Evolutionary conservation across 2,329 filamentous ascomycete species (phyloP).

Genomic region (Biscogniauxia marginata): DNA sequence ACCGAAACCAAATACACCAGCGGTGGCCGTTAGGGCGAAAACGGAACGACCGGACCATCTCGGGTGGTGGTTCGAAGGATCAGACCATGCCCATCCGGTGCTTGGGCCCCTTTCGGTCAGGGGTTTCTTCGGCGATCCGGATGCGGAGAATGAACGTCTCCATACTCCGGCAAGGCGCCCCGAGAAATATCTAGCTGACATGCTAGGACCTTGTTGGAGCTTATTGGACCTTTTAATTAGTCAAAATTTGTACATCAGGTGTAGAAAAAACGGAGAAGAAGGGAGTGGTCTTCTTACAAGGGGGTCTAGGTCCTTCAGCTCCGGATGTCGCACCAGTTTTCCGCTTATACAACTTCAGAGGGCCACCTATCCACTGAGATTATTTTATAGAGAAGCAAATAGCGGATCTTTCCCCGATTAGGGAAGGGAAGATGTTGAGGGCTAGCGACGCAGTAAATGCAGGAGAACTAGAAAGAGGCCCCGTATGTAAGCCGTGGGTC

Average conservation of each 20-base stretch:
- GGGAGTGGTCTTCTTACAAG: constrained; percentile 2
- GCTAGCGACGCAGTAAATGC: not conserved
- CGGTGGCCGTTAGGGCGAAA: constrained; percentile 28
- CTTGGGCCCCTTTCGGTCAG: constrained; percentile 9
- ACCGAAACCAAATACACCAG: constrained; percentile 32
- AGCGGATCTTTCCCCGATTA: not conserved
- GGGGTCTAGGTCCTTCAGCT: constrained; percentile 1
- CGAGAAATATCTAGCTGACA: constrained; percentile 22
- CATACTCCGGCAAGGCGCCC: constrained; percentile 18
- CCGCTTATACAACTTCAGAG: not conserved
- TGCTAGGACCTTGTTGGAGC: constrained; percentile 3
- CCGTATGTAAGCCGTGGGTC: not conserved
- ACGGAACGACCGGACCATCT: constrained; percentile 33
- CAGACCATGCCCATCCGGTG: constrained; percentile 12
- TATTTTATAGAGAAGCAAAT: not conserved
- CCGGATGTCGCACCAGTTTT: constrained; percentile 2
- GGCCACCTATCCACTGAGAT: not conserved
- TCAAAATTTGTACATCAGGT: not conserved
- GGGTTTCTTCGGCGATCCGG: constrained; percentile 15
- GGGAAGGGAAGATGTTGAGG: not conserved
- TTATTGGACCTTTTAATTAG: not conserved
- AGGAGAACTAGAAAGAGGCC: not conserved
- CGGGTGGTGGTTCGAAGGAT: constrained; percentile 12
- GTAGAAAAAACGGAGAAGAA: not conserved
- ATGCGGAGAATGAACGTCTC: constrained; percentile 19